phyloP scores from a whole-genome alignment of 2,329 filamentous ascomycete genomes.

The Oidium heveae region DNA sequence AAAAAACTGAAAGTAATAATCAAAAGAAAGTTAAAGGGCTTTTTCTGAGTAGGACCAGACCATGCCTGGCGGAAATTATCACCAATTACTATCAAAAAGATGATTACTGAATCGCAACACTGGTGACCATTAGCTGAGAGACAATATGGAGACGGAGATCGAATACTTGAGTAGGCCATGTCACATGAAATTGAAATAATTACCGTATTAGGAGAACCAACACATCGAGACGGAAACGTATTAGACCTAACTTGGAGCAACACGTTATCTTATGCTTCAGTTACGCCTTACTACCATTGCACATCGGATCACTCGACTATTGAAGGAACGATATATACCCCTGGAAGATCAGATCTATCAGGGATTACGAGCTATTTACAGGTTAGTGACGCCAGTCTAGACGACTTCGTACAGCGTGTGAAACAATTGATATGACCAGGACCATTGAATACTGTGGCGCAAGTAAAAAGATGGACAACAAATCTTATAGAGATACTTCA shows the following conservation, averaged over 20 bases:
- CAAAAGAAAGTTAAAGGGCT: background rate
- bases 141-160: too few species aligned
- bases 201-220: background rate
- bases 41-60: background rate
- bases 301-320: background rate
- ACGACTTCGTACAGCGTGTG: background rate
- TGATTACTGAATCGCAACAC: background rate
- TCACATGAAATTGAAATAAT: too few species aligned
- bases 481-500: background rate
- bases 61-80: background rate
- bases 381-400: background rate
- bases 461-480: background rate
- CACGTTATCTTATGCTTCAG: background rate
- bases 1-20: background rate
- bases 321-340: background rate
- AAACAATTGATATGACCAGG: background rate
- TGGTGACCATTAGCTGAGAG: too few species aligned
- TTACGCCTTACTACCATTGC: background rate
- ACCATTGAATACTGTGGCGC: background rate
- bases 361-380: background rate
- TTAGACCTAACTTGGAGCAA: background rate
- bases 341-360: background rate
- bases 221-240: background rate
- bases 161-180: too few species aligned
- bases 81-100: background rate